Percentiles rank a stretch among this genome's conserved stretches.
Evolutionary conservation across 2,329 filamentous ascomycete species (phyloP).

Genomic region (Diaporthe citri): DNA sequence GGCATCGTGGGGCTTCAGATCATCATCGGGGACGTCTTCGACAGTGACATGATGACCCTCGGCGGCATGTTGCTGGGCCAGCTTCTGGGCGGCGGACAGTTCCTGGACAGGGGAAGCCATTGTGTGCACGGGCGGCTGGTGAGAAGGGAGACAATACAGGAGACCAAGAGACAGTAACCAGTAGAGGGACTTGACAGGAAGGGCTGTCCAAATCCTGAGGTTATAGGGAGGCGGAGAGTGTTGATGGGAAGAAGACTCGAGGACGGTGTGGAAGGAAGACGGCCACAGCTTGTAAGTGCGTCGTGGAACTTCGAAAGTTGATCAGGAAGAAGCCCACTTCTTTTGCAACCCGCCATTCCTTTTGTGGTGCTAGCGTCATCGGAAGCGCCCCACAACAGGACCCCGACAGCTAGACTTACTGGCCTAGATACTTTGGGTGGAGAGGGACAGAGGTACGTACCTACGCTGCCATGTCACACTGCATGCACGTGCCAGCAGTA

Average conservation of each 20-base stretch:
- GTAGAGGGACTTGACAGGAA: constrained; percentile 40
- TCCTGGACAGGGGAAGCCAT: constrained; percentile 59
- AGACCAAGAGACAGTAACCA: constrained; percentile 41
- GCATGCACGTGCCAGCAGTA: neutral
- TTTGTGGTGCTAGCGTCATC: constrained; percentile 22
- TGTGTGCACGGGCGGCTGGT: constrained; percentile 42
- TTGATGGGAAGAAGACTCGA: constrained; percentile 26
- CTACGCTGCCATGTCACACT: constrained; percentile 3
- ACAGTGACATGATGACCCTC: constrained; percentile 72
- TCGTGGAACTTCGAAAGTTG: constrained; percentile 38
- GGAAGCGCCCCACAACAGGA: constrained; percentile 19
- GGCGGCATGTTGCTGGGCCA: constrained; percentile 72
- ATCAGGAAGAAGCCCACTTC: constrained; percentile 27
- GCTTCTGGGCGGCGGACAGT: constrained; percentile 70
- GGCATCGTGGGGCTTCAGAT: constrained; percentile 58
- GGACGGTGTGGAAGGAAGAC: constrained; percentile 26
- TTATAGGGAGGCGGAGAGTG: constrained; percentile 17
- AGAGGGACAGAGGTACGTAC: neutral
- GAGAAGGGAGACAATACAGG: constrained; percentile 41
- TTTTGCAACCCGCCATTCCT: constrained; percentile 9
- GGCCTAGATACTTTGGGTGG: neutral
- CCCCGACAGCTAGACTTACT: neutral
- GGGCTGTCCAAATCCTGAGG: constrained; percentile 39
- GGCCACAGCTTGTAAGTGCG: constrained; percentile 29
- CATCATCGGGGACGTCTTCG: constrained; percentile 85